Base-by-base conservation (phyloP, 352 stramenopile genomes). In the Phytophthora agathidicida region DNA sequence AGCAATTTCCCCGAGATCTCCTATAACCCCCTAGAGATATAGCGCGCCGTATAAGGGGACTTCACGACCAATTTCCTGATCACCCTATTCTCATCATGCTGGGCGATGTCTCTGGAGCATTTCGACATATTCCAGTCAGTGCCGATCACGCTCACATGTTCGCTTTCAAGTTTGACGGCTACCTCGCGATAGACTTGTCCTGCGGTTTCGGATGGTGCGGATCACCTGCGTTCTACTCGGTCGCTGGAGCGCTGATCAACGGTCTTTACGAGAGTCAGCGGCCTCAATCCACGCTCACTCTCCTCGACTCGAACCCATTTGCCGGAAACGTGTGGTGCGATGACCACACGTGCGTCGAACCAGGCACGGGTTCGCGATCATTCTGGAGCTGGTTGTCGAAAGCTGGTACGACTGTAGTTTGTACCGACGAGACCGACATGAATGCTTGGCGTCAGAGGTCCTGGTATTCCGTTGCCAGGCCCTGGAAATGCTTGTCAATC, bases 401-500 rank as follows among this genome's bases (percentile, higher is more conserved):
- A n/a, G n/a, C n/a, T n/a, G n/a, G n/a, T n/a, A n/a, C n/a, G n/a
- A n/a, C n/a, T n/a, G n/a, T n/a, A n/a, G n/a, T n/a, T n/a, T n/a
- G n/a, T n/a, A n/a, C n/a, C n/a, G n/a, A n/a, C n/a, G n/a, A n/a
- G n/a, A n/a, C n/a, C n/a, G n/a, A n/a, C n/a, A n/a, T n/a, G n/a
- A n/a, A n/a, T n/a, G 30, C 26, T 2, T 48, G 37, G 19, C 19
- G 11, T 48, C 49, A 58, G 3, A 58, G 37, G 7, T 58, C 49
- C 1, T 39, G 16, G 26, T 48, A 58, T 14, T 47, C 17, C 17
- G n/a, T 1, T 13, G 48, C 48, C 3, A 56, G 19, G 0, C 26
- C 24, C 1, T 14, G n/a, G 36, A 56, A 56, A n/a, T 46, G 4
- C 8, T 45, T 46, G 13, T 56, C 35, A 6, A 56, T 56, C 2